Base-by-base conservation (phyloP, 495 filamentous ascomycete species). In the Neurospora sp. region DNA sequence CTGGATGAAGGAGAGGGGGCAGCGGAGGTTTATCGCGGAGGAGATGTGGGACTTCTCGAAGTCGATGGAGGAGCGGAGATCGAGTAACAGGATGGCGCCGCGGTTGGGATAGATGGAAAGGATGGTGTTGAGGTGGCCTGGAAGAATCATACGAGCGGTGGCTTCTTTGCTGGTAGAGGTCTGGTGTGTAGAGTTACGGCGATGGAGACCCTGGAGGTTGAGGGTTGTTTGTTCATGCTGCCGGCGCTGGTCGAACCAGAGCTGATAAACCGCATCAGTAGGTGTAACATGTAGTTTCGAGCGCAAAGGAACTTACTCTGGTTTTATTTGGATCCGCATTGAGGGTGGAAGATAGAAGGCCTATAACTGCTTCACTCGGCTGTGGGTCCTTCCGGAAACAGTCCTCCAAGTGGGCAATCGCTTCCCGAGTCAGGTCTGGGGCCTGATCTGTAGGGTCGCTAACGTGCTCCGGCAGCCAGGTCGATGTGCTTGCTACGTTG, bases 21-120 rank as follows among this genome's bases (percentile, higher is more conserved):
- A 82, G 20, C 84, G 82, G 69, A 86, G 75, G 72, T 86, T 86
- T 74, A 85, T 79, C 22, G 84, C 83, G 41, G 83, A 81, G 59
- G 83, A 80, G 45, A 86, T 83, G 44, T 86, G 84, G 12, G 84
- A 84, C 44, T 80, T 78, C 61, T 84, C 80, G 42, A 84, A 86
- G n/a, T 84, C 82, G 3, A 73, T 73, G 20, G 79, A 76, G 9
- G 82, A 82, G 27, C 84, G 81, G 16, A 86, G 75, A 41, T 86
- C 84, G 5, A 86, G 79, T n/a, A 86, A 70, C 2, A 85, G 76
- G 9, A 84, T 76, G 61, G 83, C 82, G 41, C 83, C 77, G 14
- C 53, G 53, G 12, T 35, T 35, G 16, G 82, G 81, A 48, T 82
- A 84, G 22, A 85, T 84, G 69, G 84, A 81, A 1, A 86, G 78